phyloP scores from a whole-genome alignment of 495 filamentous ascomycete species.

The Glonium stellatum region DNA sequence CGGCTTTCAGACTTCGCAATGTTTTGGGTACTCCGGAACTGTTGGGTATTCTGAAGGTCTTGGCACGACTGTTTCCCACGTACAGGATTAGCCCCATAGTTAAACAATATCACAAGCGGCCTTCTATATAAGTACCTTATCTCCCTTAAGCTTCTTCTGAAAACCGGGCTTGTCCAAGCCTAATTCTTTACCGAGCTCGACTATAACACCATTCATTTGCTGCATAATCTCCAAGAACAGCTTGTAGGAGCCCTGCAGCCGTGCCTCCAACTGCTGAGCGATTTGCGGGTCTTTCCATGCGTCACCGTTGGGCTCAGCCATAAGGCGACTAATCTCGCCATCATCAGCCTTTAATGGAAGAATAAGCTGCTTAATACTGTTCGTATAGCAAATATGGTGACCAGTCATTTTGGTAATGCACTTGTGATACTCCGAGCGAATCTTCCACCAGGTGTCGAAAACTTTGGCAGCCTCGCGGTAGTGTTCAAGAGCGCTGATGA shows the following conservation, averaged over 20 bases:
- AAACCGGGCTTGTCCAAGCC: conserved; percentile 5
- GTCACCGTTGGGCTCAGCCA: conserved; percentile 8
- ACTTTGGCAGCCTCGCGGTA: conserved; percentile 30
- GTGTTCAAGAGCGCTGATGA: conserved; percentile 31
- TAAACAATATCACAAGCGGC: too few relatives aligned
- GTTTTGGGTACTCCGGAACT: too few relatives aligned
- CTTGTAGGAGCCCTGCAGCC: conserved; percentile 19
- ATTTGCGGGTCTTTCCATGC: conserved; percentile 4
- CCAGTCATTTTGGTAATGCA: conserved; percentile 18
- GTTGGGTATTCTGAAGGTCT: too few relatives aligned
- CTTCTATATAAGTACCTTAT: too few relatives aligned
- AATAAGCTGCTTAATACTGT: conserved; percentile 16
- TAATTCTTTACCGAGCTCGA: conserved; percentile 13
- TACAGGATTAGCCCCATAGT: too few relatives aligned
- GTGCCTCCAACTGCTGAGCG: background rate
- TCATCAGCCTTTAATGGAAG: conserved; percentile 6
- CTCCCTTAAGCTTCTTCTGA: conserved; percentile 17
- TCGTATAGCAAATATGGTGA: conserved; percentile 6
- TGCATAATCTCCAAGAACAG: conserved; percentile 14
- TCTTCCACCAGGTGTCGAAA: conserved; percentile 25
- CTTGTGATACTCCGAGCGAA: conserved; percentile 26
- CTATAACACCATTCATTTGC: conserved; percentile 16
- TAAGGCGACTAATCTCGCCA: conserved; percentile 4
- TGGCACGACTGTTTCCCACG: too few relatives aligned
- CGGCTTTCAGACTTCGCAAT: too few relatives aligned